Evolutionary conservation across 805 yeast species (phyloP).

Genomic region (Diddensiella transvaalensis): DNA sequence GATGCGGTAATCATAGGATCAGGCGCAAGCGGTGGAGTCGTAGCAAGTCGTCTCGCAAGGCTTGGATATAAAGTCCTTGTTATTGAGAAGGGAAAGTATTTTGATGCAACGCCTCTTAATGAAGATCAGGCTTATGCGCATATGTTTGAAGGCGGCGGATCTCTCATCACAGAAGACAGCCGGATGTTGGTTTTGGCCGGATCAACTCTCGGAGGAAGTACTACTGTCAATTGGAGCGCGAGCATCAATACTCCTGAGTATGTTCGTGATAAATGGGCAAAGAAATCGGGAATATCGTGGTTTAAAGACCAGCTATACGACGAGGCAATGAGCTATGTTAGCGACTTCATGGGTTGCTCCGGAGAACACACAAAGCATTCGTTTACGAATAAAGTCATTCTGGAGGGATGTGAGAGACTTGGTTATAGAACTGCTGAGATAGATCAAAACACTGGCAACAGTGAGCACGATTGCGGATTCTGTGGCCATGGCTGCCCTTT

Average conservation of each 20-base stretch:
- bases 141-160: conserved; percentile 42
- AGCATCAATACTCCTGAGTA: conserved; percentile 47
- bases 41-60: conserved; percentile 43
- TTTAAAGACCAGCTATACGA: conserved; percentile 44
- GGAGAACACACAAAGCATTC: conserved; percentile 42
- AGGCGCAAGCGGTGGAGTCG: conserved; percentile 54
- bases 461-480: conserved; percentile 44
- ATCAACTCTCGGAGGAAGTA: conserved; percentile 55
- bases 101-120: conserved; percentile 35
- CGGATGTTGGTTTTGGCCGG: conserved; percentile 45
- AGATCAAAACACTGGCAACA: conserved; percentile 44
- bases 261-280: conserved; percentile 51
- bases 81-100: conserved; percentile 50
- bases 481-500: conserved; percentile 48
- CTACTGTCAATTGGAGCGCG: conserved; percentile 58
- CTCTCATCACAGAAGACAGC: conserved; percentile 34
- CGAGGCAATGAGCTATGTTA: conserved; percentile 43
- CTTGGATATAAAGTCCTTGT: conserved; percentile 45
- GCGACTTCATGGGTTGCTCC: conserved; percentile 46
- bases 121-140: conserved; percentile 38
- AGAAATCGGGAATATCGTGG: conserved; percentile 43
- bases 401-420: conserved; percentile 43
- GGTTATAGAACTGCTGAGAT: conserved; percentile 42
- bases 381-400: conserved; percentile 40
- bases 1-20: conserved; percentile 43